Evolutionary conservation across 1,284 basidiomycete genomes (phyloP).

Genomic region (Wallemia mellicola): DNA sequence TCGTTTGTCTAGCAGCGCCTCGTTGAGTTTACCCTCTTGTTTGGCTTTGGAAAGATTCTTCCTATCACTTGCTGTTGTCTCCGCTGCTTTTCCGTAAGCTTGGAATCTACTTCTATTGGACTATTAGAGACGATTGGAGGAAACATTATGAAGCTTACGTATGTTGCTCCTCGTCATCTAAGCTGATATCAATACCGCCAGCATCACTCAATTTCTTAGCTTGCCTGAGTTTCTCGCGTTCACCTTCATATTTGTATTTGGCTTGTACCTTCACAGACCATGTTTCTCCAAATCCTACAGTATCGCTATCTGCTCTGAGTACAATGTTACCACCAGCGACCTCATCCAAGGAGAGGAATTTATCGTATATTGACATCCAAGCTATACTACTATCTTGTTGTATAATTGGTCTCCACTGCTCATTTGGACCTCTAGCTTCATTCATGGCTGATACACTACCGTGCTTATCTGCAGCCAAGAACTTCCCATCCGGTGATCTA

Average conservation of each 20-base stretch:
- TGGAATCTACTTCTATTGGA: constrained; percentile 38
- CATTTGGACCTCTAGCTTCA: constrained; percentile 49
- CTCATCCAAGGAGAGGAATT: constrained; percentile 48
- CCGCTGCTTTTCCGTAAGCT: constrained; percentile 43
- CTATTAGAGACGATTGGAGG: neutral
- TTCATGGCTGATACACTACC: constrained; percentile 48
- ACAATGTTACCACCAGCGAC: constrained; percentile 45
- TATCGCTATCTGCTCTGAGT: constrained; percentile 50
- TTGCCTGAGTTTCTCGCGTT: constrained; percentile 35
- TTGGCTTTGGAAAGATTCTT: constrained; percentile 45
- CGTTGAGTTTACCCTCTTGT: constrained; percentile 60
- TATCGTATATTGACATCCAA: constrained; percentile 57
- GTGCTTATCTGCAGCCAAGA: constrained; percentile 50
- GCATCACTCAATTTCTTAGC: constrained; percentile 30
- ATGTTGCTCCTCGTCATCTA: constrained; percentile 16
- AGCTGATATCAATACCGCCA: constrained; percentile 24
- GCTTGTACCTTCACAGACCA: constrained; percentile 71
- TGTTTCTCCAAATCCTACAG: constrained; percentile 43
- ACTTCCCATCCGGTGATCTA: constrained; percentile 55
- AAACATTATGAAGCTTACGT: constrained; percentile 13
- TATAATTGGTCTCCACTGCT: constrained; percentile 53
- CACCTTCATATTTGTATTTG: constrained; percentile 61
- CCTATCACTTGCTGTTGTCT: constrained; percentile 29
- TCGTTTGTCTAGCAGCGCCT: constrained; percentile 60
- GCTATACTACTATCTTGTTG: constrained; percentile 47